Evolutionary conservation across 257 asterid species (phyloP).

Genomic region (Verbena officinalis): DNA sequence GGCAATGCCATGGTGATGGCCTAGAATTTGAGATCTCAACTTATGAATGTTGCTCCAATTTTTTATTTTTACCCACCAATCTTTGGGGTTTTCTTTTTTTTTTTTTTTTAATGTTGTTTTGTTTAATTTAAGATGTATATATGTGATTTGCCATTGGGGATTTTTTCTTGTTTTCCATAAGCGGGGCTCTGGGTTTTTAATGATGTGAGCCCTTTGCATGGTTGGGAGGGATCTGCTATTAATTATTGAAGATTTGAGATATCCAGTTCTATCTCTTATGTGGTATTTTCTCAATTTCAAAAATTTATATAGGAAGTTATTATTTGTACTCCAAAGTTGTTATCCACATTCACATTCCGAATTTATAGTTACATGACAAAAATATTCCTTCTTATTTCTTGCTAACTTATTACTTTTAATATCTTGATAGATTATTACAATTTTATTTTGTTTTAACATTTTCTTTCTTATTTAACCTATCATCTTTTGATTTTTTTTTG

Average conservation of each 20-base stretch:
- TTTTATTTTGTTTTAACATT: too few species aligned
- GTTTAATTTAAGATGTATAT: conserved; percentile 35
- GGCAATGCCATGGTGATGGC: conserved; percentile 48
- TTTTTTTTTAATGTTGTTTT: not conserved
- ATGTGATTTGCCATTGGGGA: conserved; percentile 4
- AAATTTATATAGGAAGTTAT: too few species aligned
- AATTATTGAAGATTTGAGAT: conserved; percentile 1
- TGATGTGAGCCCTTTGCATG: conserved; percentile 39
- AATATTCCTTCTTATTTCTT: too few species aligned
- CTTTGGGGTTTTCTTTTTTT: not conserved
- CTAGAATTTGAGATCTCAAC: conserved; percentile 25
- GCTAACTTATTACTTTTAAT: too few species aligned
- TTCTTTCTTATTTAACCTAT: too few species aligned
- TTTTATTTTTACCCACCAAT: not conserved
- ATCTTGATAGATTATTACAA: too few species aligned
- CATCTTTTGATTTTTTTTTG: too few species aligned
- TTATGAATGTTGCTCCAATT: conserved; percentile 5
- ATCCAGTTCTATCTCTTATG: not conserved
- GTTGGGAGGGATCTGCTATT: conserved; percentile 31
- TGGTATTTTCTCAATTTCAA: not conserved
- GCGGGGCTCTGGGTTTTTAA: conserved; percentile 48
- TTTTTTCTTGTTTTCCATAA: conserved; percentile 6
- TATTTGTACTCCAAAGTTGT: too few species aligned
- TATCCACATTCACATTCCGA: too few species aligned
- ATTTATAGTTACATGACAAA: too few species aligned